phyloP scores from a whole-genome alignment of 768 basidiomycete species.

The Collybiopsis confluens region DNA sequence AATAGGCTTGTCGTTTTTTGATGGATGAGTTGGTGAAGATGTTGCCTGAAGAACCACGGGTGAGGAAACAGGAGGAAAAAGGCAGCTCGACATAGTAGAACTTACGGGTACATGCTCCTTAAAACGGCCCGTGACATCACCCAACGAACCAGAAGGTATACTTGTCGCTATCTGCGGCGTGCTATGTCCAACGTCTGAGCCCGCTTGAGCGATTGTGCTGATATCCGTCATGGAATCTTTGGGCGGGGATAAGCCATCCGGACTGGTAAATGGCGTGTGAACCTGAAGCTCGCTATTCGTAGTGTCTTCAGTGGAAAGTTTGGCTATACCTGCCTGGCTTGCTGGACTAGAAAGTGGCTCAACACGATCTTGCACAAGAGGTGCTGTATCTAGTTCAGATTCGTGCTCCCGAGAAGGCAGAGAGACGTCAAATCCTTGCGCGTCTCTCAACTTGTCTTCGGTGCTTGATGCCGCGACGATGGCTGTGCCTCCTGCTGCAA shows the following conservation, averaged over 20 bases:
- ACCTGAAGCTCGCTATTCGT: constrained; percentile 26
- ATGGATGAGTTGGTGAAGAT: not conserved
- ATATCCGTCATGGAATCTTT: not conserved
- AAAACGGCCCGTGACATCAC: not conserved
- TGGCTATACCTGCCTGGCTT: constrained; percentile 42
- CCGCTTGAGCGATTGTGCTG: not conserved
- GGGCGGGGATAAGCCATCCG: too few species aligned
- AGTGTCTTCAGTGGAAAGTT: constrained; percentile 43
- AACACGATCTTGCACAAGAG: constrained; percentile 35
- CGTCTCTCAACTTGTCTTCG: not conserved
- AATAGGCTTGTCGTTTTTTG: not conserved
- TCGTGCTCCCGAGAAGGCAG: constrained; percentile 30
- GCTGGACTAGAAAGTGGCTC: constrained; percentile 45
- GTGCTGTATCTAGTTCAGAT: constrained; percentile 21
- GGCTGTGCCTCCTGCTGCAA: not conserved
- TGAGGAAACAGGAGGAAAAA: not conserved
- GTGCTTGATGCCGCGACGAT: not conserved
- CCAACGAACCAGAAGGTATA: too few species aligned
- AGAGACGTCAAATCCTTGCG: constrained; percentile 14
- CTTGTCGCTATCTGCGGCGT: not conserved
- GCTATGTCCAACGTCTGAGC: not conserved
- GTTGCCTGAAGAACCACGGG: not conserved
- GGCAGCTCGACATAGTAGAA: not conserved
- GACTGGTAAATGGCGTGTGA: too few species aligned
- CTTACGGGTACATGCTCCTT: not conserved